Base-by-base conservation (phyloP, 495 filamentous ascomycete genomes). In the Penicillium paradoxum region DNA sequence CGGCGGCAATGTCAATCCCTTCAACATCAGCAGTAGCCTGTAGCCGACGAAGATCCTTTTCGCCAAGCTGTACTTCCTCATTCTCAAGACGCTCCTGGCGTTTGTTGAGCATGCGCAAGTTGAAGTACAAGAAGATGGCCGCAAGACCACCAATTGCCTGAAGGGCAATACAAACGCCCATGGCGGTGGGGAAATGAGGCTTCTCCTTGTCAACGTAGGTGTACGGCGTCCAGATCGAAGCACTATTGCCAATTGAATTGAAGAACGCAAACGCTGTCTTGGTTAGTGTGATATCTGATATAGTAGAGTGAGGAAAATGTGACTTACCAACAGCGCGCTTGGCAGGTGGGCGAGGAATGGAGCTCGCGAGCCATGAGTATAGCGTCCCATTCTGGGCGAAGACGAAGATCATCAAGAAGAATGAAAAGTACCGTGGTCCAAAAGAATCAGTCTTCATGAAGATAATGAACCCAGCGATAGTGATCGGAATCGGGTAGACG, bases 381-480 rank as follows among this genome's bases (percentile, higher is more conserved):
- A 78, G 57, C 18, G 78, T 79, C 33, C 71, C 70, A 62, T 78
- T 79, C 57, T 76, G 75, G 13, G 77, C 71, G 51, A 79, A 80
- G 34, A 78, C 73, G 48, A 80, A 80, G 48, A 75, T 66, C 72
- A 81, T 77, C 38, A 79, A 65, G 70, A 80, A 80, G 37, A 80
- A 64, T 42, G 71, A 71, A 63, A 81, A 77, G 60, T 81, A 81
- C 36, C 76, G 69, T 0, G 75, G 68, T 0, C 74, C 77, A 56
- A 80, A 80, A 19, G 42, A 33, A 11, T 69, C 58, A n/a, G 69
- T 71, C 15, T 69, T 70, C 69, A 78, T 78, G 60, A 78, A 80
- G 57, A 80, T 63, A 36, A 79, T 58, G 57, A 75, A 78, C 18
- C 77, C 78, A 32, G 73, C 49, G 41, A 78, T 74, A n/a, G 69